Base-by-base conservation (phyloP, 495 filamentous ascomycete genomes). In the Penicillium chermesinum region DNA sequence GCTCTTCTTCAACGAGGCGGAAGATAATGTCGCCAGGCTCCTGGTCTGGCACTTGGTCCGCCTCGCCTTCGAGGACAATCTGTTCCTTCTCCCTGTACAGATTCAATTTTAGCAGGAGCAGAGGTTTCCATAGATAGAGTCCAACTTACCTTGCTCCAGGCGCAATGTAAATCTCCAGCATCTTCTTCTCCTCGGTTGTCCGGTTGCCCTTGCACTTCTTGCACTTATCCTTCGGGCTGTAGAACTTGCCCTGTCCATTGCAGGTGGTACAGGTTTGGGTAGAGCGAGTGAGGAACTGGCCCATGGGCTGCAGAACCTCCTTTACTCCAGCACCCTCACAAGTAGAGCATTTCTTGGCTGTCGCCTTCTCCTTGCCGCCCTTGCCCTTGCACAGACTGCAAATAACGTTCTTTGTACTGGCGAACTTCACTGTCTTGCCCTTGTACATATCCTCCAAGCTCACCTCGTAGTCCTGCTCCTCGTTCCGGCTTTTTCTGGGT, bases 181-280 rank as follows among this genome's bases (percentile, higher is more conserved):
- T 85, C 72, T 97, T 98, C 67, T 85, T 91, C 63, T 88, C 84
- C 61, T 87, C 82, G 25, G 77, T 73, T 3, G 88, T 86, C 42
- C 86, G 79, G 61, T 85, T 83, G 38, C 93, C 93, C 71, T 96
- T 96, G 80, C 94, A 98, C 75, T 94, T 96, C 76, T 91, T 94
- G 76, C 93, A 98, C 63, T 87, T 86, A 52, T 98, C 93, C 74
- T 96, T 96, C 53, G 93, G 88, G 66, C 86, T 86, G 74, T 82
- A 95, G 55, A 90, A 81, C 47, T 82, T 80, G 12, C 93, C 93
- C 12, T 84, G 80, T 12, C 89, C 89, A 44, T 79, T 78, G 72
- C 93, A 98, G 46, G 79, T 78, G 50, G 81, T 79, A 70, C 93
- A 98, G 12, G 78, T 57, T 13, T 86, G 77, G 7, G 78, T 78